phyloP scores from a whole-genome alignment of 208 protist species.

The Leishmania aethiopica region DNA sequence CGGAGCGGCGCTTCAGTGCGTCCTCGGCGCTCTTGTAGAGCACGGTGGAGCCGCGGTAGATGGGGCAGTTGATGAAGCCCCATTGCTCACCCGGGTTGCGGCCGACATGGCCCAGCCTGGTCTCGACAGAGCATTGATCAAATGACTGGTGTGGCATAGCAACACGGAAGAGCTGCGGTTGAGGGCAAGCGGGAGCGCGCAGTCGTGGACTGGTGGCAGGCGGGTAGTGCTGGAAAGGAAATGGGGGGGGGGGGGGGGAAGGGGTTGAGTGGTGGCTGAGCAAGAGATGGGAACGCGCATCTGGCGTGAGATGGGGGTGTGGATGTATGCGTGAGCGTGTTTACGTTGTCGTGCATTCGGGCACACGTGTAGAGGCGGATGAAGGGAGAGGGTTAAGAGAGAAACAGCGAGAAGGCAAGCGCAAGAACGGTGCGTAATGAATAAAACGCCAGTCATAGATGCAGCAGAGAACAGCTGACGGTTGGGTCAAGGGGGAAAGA shows the following conservation, averaged over 20 bases:
- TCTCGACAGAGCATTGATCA: constrained; percentile 21
- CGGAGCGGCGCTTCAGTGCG: background rate
- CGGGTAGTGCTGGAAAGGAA: background rate
- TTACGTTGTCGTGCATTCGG: background rate
- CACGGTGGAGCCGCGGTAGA: constrained; percentile 39
- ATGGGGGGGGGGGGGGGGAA: background rate
- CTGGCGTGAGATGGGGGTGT: background rate
- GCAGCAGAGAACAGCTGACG: background rate
- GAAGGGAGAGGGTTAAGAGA: background rate
- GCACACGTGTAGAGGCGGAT: background rate
- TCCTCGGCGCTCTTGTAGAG: constrained; percentile 29
- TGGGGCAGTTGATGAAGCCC: constrained; percentile 41
- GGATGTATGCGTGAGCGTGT: background rate
- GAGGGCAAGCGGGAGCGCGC: background rate
- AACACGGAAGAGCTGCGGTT: background rate
- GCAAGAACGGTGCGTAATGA: background rate
- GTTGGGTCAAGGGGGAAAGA: background rate
- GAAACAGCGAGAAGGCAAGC: background rate
- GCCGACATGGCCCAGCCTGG: constrained; percentile 31
- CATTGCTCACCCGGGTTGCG: constrained; percentile 25
- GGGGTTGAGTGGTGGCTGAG: background rate
- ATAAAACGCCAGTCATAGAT: background rate
- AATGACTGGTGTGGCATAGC: constrained; percentile 4
- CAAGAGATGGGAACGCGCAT: background rate
- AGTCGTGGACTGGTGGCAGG: background rate